phyloP scores from a whole-genome alignment of 257 asterid species.

The Oldenlandia corymbosa region DNA sequence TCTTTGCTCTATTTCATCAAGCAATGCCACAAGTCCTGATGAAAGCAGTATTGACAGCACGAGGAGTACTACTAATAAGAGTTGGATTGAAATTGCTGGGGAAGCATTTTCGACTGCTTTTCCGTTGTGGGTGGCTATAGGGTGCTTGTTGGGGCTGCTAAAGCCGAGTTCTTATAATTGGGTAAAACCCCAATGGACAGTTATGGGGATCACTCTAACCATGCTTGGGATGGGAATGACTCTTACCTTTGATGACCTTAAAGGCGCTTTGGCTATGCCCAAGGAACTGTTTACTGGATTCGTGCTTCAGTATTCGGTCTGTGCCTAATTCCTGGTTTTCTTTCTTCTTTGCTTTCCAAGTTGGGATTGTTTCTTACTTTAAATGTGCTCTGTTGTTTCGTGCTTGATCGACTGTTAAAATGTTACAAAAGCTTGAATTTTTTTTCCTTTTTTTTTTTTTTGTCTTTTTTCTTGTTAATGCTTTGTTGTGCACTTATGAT shows the following conservation, averaged over 20 bases:
- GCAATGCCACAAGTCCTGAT: constrained; percentile 21
- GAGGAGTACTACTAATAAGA: constrained; percentile 10
- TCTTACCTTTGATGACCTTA: constrained; percentile 76
- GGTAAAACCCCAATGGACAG: constrained; percentile 77
- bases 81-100: constrained; percentile 50
- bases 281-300: constrained; percentile 67
- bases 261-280: constrained; percentile 84
- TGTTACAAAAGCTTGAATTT: no score
- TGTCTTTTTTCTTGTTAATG: no score
- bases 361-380: not conserved
- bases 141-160: constrained; percentile 68
- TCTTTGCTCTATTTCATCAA: constrained; percentile 51
- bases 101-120: constrained; percentile 70
- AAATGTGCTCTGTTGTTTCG: not conserved
- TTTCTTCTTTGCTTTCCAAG: not conserved
- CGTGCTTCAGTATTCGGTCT: constrained; percentile 71
- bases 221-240: constrained; percentile 99
- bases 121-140: constrained; percentile 83
- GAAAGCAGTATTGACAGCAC: constrained; percentile 9
- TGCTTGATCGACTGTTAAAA: not conserved
- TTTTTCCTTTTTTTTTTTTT: no score
- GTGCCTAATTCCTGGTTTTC: not conserved
- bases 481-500: not conserved
- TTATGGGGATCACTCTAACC: constrained; percentile 76
- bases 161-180: constrained; percentile 60